Base-by-base conservation (phyloP, 208 protist genomes). In the Acanthamoeba triangularis region DNA sequence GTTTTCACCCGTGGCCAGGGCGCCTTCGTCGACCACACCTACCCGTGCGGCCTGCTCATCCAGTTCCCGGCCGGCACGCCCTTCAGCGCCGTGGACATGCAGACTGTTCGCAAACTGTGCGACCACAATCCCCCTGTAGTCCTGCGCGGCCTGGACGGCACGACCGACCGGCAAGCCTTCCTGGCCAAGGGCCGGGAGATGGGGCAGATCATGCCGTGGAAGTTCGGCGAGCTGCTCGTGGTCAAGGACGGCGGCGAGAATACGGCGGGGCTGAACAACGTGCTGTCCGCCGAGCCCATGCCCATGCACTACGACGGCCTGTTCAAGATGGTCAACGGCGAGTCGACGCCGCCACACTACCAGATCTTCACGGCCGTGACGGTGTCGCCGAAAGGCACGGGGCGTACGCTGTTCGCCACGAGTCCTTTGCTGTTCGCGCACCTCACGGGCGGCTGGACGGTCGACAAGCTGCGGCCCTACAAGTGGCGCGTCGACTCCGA, bases 251-350 rank as follows among this genome's bases (percentile, higher is more conserved):
- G 25, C 72, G 37, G 37, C 37, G 72, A 65, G 59, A 65, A 65
- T 65, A 65, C 72, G 72, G 41, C 41, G 37, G 72, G 41, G 20
- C 33, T 82, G 33, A 82, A 82, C 72, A 82, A 82, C 72, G 72
- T 82, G 37, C 41, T 82, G 72, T 82, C 72, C 72, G 25, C 16
- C 13, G 72, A 82, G 72, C 37, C 72, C 37, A 82, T 82, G 72
- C 72, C 72, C 41, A 82, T 82, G 72, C 72, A 82, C 72, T 82
- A 52, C 25, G 72, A 82, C 41, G 72, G 72, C 41, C 72, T 82
- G 33, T 82, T 82, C 72, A 82, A 82, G 72, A 41, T 82, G 72
- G 72, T 52, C 72, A 82, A 82, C 72, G 72, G 72, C 72, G 28
- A n/a, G 72, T 49, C 72, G 37, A 41, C 41, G 33, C 37, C 72